Percentiles rank a stretch among this genome's conserved stretches.
phyloP scores from a whole-genome alignment of 331 rosid species.

The Arachis monticola region DNA sequence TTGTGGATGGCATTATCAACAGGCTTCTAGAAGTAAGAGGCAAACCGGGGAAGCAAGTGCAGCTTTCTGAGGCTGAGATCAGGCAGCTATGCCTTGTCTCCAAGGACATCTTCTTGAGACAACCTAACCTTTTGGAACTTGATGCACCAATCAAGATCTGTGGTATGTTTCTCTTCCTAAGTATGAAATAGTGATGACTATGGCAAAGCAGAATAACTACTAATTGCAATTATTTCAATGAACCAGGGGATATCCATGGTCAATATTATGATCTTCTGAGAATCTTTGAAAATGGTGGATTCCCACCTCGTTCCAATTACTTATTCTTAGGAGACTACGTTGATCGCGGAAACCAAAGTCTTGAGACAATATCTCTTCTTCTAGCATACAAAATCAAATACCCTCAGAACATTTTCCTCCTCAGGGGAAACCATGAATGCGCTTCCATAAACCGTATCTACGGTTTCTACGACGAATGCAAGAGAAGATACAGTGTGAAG shows the following conservation, averaged over 20 bases:
- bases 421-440: slow-evolving; percentile 96
- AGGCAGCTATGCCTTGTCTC: slow-evolving; percentile 77
- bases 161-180: slow-evolving; percentile 65
- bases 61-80: slow-evolving; percentile 76
- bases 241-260: slow-evolving; percentile 88
- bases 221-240: slow-evolving; percentile 22
- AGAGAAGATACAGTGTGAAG: slow-evolving; percentile 68
- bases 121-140: slow-evolving; percentile 84
- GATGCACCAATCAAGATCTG: slow-evolving; percentile 89
- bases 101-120: slow-evolving; percentile 65
- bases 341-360: slow-evolving; percentile 89
- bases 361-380: slow-evolving; percentile 92
- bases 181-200: no score
- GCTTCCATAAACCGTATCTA: slow-evolving; percentile 87
- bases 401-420: slow-evolving; percentile 77
- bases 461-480: slow-evolving; percentile 92
- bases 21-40: slow-evolving; percentile 72
- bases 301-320: slow-evolving; percentile 83
- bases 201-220: no score
- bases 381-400: slow-evolving; percentile 86
- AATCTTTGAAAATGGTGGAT: slow-evolving; percentile 89
- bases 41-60: slow-evolving; percentile 75
- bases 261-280: slow-evolving; percentile 86
- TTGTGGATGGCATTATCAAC: slow-evolving; percentile 67
- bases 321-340: slow-evolving; percentile 88